Evolutionary conservation across 345 rosid species (phyloP).

Genomic region (Populus alba): DNA sequence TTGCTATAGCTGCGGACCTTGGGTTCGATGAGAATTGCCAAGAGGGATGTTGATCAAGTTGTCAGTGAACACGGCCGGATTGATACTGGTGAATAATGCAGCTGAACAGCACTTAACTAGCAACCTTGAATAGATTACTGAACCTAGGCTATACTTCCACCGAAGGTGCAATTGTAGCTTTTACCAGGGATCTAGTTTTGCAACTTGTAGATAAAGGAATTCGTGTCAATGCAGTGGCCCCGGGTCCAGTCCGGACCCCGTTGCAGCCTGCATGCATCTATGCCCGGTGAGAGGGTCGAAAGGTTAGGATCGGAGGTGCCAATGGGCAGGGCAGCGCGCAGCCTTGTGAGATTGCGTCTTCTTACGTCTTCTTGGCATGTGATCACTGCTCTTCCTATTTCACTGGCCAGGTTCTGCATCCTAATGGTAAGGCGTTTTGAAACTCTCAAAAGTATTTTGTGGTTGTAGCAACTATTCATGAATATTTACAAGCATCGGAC

Average conservation of each 20-base stretch:
- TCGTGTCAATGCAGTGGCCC: conserved; percentile 7
- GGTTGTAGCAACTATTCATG: not conserved
- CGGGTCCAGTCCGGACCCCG: conserved; percentile 3
- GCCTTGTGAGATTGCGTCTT: not conserved
- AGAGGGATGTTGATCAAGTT: not conserved
- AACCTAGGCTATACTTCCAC: conserved; percentile 1
- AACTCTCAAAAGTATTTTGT: not conserved
- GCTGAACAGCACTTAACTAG: not conserved
- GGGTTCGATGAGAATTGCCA: not conserved
- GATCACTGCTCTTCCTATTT: not conserved
- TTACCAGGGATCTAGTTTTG: conserved; percentile 1
- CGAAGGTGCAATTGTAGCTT: conserved; percentile 4
- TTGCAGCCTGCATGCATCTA: conserved; percentile 8
- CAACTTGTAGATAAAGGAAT: not conserved
- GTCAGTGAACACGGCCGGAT: not conserved
- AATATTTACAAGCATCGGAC: not conserved
- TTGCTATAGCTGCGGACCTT: not conserved
- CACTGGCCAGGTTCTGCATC: not conserved
- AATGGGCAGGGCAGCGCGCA: not conserved
- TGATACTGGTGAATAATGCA: not conserved
- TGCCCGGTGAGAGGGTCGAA: not conserved
- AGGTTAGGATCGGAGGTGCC: not conserved
- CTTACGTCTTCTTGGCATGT: conserved; percentile 1
- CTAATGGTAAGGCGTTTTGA: not conserved
- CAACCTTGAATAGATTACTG: not conserved